Evolutionary conservation across 805 yeast genomes (phyloP), one percentile per base, ranked within the genome.

Genomic region (Cyberlindnera sargentensis): DNA sequence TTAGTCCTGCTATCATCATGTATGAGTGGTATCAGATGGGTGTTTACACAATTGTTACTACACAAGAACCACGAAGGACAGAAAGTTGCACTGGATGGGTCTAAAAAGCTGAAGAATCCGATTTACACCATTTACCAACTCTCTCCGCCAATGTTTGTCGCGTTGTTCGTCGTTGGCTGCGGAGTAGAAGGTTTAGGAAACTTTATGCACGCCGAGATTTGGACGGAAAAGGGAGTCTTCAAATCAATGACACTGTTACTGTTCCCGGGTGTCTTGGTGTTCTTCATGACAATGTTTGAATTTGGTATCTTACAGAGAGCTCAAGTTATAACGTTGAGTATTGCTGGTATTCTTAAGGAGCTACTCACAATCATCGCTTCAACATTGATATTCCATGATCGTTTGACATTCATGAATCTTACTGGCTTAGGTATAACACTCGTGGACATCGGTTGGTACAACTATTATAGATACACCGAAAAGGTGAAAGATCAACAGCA

Each of bases 271-370:
- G 48, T 85, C 3, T 65, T 86, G 34, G 98, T 96, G 2, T 90
- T 90, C 57, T 74, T 84, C 59, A 84, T 93, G 91, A 91, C 96
- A 0, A 64, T 88, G 3, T 78, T 86, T 53, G 99, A 91, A 62
- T 90, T 86, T 65, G 80, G 84, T 44, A 76, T 93, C 6, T 71
- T 93, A 41, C 82, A 84, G 43, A 77, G 82, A 36, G 85, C 96
- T 0, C 84, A 87, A 44, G 88, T 93, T 10, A 71, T 90, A 37
- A 90, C 99, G 0, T 65, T 93, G 29, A 82, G 95, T 5, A 78
- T 93, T 36, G 95, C 95, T 0, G 99, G 99, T 1, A 85, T 93
- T 15, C 85, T 91, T 61, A 93, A 93, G 60, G 99, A 93, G 61
- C 70, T 93, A 11, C 67, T 90, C 38, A 93, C 99, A 0, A 88